Evolutionary conservation across 345 rosid genomes (phyloP).

Genomic region (Populus alba): DNA sequence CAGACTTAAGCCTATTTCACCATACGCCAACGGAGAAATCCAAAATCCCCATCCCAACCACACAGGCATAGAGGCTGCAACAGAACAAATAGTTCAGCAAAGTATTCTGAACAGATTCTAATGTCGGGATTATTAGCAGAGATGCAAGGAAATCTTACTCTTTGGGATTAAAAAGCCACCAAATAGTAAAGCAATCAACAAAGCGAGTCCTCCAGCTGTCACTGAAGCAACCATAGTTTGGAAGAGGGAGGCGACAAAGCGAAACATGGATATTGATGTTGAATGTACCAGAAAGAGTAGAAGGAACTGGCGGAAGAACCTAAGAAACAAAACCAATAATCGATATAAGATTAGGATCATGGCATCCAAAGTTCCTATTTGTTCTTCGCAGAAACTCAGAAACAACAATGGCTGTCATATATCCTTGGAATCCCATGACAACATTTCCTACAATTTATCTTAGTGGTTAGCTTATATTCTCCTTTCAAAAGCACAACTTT

Average conservation of each 20-base stretch:
- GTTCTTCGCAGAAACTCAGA: too few relatives aligned
- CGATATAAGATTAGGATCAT: too few relatives aligned
- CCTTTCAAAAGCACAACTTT: too few relatives aligned
- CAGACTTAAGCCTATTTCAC: conserved; percentile 55
- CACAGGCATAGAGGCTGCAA: conserved; percentile 62
- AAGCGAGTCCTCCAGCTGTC: conserved; percentile 46
- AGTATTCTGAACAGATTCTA: neutral
- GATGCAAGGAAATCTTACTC: conserved; percentile 31
- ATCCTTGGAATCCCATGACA: too few relatives aligned
- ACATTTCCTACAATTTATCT: too few relatives aligned
- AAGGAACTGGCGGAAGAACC: conserved; percentile 67
- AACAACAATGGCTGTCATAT: too few relatives aligned
- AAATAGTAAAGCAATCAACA: conserved; percentile 43
- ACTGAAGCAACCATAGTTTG: conserved; percentile 50
- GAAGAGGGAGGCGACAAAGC: conserved; percentile 55
- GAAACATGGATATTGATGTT: conserved; percentile 66
- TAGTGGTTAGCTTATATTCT: too few relatives aligned
- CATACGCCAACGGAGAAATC: conserved; percentile 66
- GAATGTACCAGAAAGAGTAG: conserved; percentile 57
- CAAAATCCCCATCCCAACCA: conserved; percentile 83
- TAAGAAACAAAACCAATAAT: conserved; percentile 10
- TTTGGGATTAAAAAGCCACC: conserved; percentile 61
- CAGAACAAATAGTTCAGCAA: conserved; percentile 2
- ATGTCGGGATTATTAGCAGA: neutral
- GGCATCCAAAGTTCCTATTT: too few relatives aligned